Evolutionary conservation across 176 grass and related monocot species (phyloP).

Genomic region (Rhipidocladum racemiflorum): DNA sequence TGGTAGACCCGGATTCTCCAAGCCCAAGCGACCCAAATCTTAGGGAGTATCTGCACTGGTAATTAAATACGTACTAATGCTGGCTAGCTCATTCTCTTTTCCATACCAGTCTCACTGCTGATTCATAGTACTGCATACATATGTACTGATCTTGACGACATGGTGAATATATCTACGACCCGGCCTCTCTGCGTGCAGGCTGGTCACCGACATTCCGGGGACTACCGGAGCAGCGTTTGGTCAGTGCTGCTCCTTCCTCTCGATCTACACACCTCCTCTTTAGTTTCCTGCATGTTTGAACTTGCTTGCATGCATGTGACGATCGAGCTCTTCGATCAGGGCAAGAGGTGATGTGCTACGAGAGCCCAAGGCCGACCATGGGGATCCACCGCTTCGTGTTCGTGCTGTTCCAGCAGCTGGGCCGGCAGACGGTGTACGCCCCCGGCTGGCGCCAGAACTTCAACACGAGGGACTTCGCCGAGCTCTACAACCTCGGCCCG

Average conservation of each 20-base stretch:
- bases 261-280: neutral
- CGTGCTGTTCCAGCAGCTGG: conserved; percentile 67
- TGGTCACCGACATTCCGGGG: conserved; percentile 70
- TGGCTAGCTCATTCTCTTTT: neutral
- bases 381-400: conserved; percentile 78
- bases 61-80: neutral
- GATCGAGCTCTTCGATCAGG: conserved; percentile 19
- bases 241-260: neutral
- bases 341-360: conserved; percentile 60
- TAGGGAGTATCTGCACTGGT: conserved; percentile 78
- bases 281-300: neutral
- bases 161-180: conserved; percentile 24
- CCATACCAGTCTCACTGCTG: neutral
- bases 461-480: conserved; percentile 66
- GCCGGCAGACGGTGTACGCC: conserved; percentile 46
- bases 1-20: conserved; percentile 85
- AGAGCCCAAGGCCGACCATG: conserved; percentile 46
- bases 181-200: conserved; percentile 43
- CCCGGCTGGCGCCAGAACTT: conserved; percentile 77
- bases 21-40: conserved; percentile 67
- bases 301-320: neutral
- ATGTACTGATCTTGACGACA: neutral
- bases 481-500: conserved; percentile 63
- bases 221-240: conserved; percentile 55
- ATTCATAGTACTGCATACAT: neutral